These are phyloP conservation scores for Didymellaceae sp. DNA, from an alignment of 2,329 filamentous ascomycete species.

Conservation along the genomic window DNA sequence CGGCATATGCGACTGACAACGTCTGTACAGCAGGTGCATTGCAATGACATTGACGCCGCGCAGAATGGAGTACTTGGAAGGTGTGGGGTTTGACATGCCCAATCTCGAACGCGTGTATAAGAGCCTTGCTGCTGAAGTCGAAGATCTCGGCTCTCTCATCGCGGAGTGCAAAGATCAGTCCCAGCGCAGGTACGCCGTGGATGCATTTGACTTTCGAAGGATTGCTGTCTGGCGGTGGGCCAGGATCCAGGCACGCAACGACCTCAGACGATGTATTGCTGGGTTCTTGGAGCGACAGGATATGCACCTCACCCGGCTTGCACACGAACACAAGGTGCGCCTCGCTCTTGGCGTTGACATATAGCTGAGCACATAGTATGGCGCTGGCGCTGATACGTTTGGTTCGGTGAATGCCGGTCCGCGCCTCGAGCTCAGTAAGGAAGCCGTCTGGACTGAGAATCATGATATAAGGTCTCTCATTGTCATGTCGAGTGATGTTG, in stretches of 20 bases:
- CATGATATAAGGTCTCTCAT: slow-evolving; percentile 55
- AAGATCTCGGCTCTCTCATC: slow-evolving; percentile 65
- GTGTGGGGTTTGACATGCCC: slow-evolving; percentile 65
- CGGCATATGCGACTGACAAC: slow-evolving; percentile 70
- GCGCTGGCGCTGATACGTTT: slow-evolving; percentile 37
- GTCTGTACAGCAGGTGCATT: slow-evolving; percentile 64
- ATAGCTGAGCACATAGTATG: slow-evolving; percentile 39
- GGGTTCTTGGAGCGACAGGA: slow-evolving; percentile 34
- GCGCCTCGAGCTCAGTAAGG: slow-evolving; percentile 64
- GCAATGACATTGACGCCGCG: slow-evolving; percentile 59
- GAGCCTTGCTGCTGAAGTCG: slow-evolving; percentile 62
- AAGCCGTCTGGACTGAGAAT: slow-evolving; percentile 70
- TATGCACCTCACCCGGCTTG: slow-evolving; percentile 44
- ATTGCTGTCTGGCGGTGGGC: slow-evolving; percentile 45
- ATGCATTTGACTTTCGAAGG: slow-evolving; percentile 61
- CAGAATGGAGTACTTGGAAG: slow-evolving; percentile 66
- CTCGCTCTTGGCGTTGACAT: slow-evolving; percentile 34
- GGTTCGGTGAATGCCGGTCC: slow-evolving; percentile 46
- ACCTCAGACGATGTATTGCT: slow-evolving; percentile 39
- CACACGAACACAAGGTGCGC: slow-evolving; percentile 43
- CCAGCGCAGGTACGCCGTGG: slow-evolving; percentile 64
- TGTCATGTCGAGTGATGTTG: slow-evolving; percentile 41
- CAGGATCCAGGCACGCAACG: slow-evolving; percentile 44
- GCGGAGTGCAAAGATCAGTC: slow-evolving; percentile 67
- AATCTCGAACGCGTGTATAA: slow-evolving; percentile 69